Base-by-base conservation (phyloP, 257 asterid species). In the Thymus quinquecostatus region DNA sequence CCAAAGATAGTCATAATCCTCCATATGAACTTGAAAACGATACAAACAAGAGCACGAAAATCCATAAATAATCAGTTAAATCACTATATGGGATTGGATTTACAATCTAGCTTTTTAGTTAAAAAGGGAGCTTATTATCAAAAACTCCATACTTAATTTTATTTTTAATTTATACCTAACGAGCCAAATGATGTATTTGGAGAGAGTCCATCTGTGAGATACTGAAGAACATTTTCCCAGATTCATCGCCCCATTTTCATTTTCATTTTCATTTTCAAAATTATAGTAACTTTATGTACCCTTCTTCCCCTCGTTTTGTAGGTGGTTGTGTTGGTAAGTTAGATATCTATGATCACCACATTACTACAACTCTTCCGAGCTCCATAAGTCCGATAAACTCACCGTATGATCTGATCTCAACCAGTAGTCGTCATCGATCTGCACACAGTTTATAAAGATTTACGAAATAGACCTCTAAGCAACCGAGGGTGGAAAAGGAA, bases 381-480 rank as follows among this genome's bases (percentile, higher is more conserved):
- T 77, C 98, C 98, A 92, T 44, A 92, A 74, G 55, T 84, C 84
- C 1, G 88, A 85, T 30, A 79, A 74, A 28, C 86, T 80, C 49
- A 74, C 80, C 54, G 76, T 81, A 63, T 62, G 44, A 58, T 88
- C 89, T 8, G 94, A 82, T 69, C 56, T 81, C 81, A 92, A 76
- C 98, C 98, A 88, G 71, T 92, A 92, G 77, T 86, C 98, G 65
- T 81, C 80, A 41, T 84, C 86, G 50, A 67, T 68, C 98, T 92
- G 86, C 83, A 80, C 6, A 53, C 3, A 71, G 63, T 32, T 34
- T 30, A 32, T 0, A 2, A 30, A 5, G 9, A 30, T 3, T 21
- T 21, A 21, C 21, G 21, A 68, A 40, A 50, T 56, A 45, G 36
- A 40, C 41, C 57, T 27, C 57, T 56, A 5, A 62, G 38, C 59